Conservation (phyloP, 768 basidiomycete genomes). For the Kwoniella sp. region DNA sequence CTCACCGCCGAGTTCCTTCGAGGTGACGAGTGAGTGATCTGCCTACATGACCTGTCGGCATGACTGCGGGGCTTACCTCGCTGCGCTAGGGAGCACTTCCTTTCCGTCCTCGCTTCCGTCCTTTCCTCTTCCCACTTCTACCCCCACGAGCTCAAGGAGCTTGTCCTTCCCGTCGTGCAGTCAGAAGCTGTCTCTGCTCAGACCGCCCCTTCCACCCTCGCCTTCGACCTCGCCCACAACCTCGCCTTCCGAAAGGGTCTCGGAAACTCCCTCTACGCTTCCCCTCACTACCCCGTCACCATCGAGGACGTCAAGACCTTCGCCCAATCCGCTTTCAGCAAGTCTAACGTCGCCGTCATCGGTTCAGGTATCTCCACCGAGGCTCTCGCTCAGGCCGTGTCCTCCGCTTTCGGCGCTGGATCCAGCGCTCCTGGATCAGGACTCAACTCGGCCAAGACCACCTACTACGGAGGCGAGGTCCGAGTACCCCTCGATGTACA, state of each 20-base stretch:
- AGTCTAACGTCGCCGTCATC: constrained; percentile 76
- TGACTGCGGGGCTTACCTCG: background rate
- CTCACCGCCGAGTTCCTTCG: constrained; percentile 91
- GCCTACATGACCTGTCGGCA: background rate
- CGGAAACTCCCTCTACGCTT: constrained; percentile 81
- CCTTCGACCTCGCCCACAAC: constrained; percentile 79
- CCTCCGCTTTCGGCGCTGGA: constrained; percentile 61
- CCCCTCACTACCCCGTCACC: constrained; percentile 58
- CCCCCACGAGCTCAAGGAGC: constrained; percentile 54
- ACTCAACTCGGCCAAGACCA: constrained; percentile 52
- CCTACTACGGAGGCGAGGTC: constrained; percentile 80
- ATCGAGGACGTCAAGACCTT: constrained; percentile 62
- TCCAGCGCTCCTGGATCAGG: constrained; percentile 48
- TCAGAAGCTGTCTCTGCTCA: constrained; percentile 64
- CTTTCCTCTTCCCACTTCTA: constrained; percentile 70
- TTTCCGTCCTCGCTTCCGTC: constrained; percentile 79
- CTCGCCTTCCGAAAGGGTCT: constrained; percentile 93
- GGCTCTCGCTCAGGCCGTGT: constrained; percentile 65
- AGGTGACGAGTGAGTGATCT: constrained; percentile 89
- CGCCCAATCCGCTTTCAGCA: constrained; percentile 68
- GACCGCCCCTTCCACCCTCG: constrained; percentile 62
- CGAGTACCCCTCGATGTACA: constrained; percentile 59
- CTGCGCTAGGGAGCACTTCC: constrained; percentile 79
- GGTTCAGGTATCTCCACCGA: constrained; percentile 77
- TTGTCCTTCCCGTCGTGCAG: constrained; percentile 59